A percentile compares a stretch with the other conserved stretches of the same genome.
Evolutionary conservation across 352 stramenopile species (phyloP).

Genomic region (Salisapilia sapeloensis): DNA sequence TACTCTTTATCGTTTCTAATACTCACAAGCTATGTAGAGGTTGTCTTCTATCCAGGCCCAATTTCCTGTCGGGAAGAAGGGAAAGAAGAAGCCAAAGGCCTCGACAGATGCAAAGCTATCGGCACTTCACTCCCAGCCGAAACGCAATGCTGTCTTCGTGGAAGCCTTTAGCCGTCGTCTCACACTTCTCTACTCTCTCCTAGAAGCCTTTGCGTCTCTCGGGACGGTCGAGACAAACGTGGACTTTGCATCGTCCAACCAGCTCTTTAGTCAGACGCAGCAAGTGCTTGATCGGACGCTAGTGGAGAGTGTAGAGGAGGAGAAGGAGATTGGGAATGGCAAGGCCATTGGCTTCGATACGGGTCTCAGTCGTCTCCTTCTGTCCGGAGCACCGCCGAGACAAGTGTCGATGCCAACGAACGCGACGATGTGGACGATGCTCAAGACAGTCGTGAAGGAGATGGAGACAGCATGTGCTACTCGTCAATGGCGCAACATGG

Average conservation of each 20-base stretch:
- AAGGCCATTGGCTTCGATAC: conserved; percentile 61
- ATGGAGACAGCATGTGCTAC: conserved; percentile 38
- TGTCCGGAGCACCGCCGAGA: conserved; percentile 47
- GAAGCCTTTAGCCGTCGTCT: background rate
- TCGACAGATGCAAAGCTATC: no score
- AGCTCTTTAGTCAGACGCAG: conserved; percentile 19
- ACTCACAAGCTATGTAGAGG: no score
- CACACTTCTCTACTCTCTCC: background rate
- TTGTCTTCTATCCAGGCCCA: no score
- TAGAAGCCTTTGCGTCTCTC: background rate
- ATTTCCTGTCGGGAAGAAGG: no score
- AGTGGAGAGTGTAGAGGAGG: conserved; percentile 46
- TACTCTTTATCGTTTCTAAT: no score
- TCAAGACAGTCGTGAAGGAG: conserved; percentile 33
- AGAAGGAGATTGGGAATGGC: conserved; percentile 44
- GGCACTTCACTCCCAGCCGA: no score
- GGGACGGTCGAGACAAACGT: background rate
- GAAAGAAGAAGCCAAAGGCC: no score
- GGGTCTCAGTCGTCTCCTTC: conserved; percentile 45
- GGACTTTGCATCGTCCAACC: background rate
- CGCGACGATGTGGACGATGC: conserved; percentile 26
- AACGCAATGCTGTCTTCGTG: no score
- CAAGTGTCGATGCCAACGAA: conserved; percentile 45
- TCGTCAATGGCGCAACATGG: conserved; percentile 50
- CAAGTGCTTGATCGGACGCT: conserved; percentile 21